Base-by-base conservation (phyloP, 805 yeast species). In the Groenewaldozyma tartarivorans region DNA sequence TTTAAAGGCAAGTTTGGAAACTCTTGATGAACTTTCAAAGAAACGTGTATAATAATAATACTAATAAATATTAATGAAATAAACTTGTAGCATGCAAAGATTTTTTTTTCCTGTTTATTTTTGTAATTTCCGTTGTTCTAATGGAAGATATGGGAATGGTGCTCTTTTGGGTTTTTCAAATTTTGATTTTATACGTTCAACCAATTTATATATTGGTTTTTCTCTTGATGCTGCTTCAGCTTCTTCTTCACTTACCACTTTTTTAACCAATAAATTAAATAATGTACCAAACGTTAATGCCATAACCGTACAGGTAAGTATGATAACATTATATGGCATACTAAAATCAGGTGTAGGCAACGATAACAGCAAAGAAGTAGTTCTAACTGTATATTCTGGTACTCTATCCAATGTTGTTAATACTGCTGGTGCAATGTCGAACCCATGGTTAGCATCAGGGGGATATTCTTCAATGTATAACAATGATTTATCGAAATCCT, bases 371-470 rank as follows among this genome's bases (percentile, higher is more conserved):
- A 88, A 71, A n/a, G 96, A 82, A 3, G 96, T 75, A 0, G 97
- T 85, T 55, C 97, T 72, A n/a, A 57, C 40, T 42, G 48, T 19
- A 50, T 46, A 34, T 20, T 36, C 35, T 17, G 45, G 35, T 11
- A 56, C 55, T 4, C n/a, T n/a, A 22, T 51, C 43, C 5, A 78
- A 39, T 0, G 84, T 73, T 2, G 81, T 72, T 9, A 86, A 68
- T 7, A 85, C 81, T 4, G 95, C 95, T 0, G 97, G 95, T 19
- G 92, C 92, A 34, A 92, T 77, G 44, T 88, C 90, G 61, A 92
- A 92, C 1, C 98, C 98, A 53, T 92, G 96, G 58, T 92, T 92
- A 2, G 98, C 97, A 66, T 92, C 98, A 1, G 98, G 98, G n/a
- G 98, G 98, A 55, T 92, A 92, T 58, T 92, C 97, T 2, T 87